phyloP scores from a whole-genome alignment of 805 yeast genomes.

The Hanseniaspora meyeri region DNA sequence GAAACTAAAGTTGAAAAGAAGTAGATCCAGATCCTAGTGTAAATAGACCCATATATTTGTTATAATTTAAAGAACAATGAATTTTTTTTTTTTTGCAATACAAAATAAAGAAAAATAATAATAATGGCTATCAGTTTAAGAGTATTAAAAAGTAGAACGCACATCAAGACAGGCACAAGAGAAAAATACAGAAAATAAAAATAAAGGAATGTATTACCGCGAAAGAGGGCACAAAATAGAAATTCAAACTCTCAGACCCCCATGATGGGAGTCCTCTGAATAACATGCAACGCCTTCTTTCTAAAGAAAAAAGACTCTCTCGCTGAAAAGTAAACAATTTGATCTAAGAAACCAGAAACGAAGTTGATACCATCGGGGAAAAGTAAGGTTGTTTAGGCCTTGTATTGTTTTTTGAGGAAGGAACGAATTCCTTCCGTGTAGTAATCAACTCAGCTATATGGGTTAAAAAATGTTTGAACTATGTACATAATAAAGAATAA shows the following conservation, averaged over 20 bases:
- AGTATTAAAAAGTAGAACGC: too few relatives aligned
- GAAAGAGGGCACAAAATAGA: slow-evolving; percentile 15
- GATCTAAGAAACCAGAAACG: slow-evolving; percentile 35
- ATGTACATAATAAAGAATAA: slow-evolving; percentile 7
- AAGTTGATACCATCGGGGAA: slow-evolving; percentile 28
- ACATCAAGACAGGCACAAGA: background rate
- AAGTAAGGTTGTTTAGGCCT: slow-evolving; percentile 27
- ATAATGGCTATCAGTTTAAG: too few relatives aligned
- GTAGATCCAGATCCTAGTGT: background rate
- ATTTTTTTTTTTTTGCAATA: background rate
- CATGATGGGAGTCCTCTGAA: slow-evolving; percentile 14
- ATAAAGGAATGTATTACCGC: slow-evolving; percentile 13
- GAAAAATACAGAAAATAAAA: background rate
- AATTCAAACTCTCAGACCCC: slow-evolving; percentile 14
- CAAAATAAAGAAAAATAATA: background rate
- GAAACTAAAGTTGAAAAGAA: background rate
- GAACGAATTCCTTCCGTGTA: background rate
- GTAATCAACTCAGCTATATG: slow-evolving; percentile 28
- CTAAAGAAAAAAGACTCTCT: slow-evolving; percentile 7
- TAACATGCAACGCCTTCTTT: slow-evolving; percentile 14
- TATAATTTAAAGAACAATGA: background rate
- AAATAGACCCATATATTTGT: background rate
- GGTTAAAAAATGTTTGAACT: slow-evolving; percentile 21
- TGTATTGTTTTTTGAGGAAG: slow-evolving; percentile 16
- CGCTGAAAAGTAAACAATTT: slow-evolving; percentile 15